Evolutionary conservation across 371 early-diverging fungal genomes (phyloP), one percentile per base, ranked within the genome.

Genomic region (Rhizopus arrhizus): DNA sequence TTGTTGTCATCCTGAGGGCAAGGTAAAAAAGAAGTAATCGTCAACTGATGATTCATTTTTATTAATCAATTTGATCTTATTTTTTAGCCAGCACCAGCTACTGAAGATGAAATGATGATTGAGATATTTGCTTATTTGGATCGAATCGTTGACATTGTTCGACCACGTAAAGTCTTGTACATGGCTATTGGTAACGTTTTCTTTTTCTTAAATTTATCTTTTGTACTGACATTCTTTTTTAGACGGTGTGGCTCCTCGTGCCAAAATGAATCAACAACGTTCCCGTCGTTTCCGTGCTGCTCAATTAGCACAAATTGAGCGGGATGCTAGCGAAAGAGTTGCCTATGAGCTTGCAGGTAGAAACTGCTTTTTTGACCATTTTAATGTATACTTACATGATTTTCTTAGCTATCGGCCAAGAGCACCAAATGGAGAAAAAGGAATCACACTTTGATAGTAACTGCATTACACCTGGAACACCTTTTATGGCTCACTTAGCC

Each of bases 211-310:
- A 16, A 2, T 40, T 11, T 22, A 16, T 10, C 42, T 58, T 28
- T 45, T 32, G 31, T 12, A 54, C 41, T 58, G 34, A 35, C 29
- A 8, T 3, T 51, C 55, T 28, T 46, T 16, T 51, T 34, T 85
- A 82, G 99, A 99, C 74, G 99, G 99, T 41, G 99, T 99, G 12
- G 99, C 99, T 0, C 99, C 99, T 28, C 88, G 99, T 45, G 99
- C 99, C 16, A 99, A 99, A 74, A 96, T 99, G 95, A 98, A 99
- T 72, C 99, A 99, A 75, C 99, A 99, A 69, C 87, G 99, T 38
- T 90, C 96, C 16, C 91, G 99, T 61, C 93, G 99, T 69, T 99
- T 98, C 84, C 87, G 97, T 55, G 87, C 97, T 5, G 91, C 97
- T 10, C 90, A 89, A 68, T 94, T 96, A 56, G 90, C 92, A 3